Conservation (phyloP, 495 filamentous ascomycete genomes). For the Rhypophila decipiens region DNA sequence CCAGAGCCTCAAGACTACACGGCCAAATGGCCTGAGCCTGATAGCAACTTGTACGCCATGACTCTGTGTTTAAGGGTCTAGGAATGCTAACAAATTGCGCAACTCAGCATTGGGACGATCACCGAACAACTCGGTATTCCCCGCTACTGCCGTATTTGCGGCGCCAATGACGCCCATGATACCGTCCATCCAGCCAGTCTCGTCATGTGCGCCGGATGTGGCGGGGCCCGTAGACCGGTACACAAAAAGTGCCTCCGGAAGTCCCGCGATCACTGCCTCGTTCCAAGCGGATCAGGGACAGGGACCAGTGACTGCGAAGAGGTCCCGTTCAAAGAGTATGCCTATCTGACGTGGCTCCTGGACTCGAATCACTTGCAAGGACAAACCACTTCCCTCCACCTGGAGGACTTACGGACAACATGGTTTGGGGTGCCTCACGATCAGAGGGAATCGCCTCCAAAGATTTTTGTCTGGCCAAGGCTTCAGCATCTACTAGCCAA, state of each 20-base stretch:
- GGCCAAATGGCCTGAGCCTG: no score
- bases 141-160: no score
- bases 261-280: not conserved
- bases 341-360: constrained; percentile 7
- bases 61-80: no score
- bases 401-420: constrained; percentile 10
- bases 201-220: constrained; percentile 2
- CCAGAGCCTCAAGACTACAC: no score
- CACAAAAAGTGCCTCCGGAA: not conserved
- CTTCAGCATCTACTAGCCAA: constrained; percentile 3
- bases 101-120: no score
- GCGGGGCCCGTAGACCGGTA: not conserved
- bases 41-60: no score
- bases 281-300: not conserved
- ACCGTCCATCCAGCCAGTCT: no score
- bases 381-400: constrained; percentile 2
- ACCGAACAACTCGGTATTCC: no score
- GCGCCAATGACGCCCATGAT: no score
- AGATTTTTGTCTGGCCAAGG: constrained; percentile 8
- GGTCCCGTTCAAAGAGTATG: not conserved
- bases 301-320: not conserved
- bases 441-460: constrained; percentile 6
- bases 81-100: no score
- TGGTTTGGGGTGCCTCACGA: constrained; percentile 15
- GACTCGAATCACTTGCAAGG: constrained; percentile 2